A percentile compares a stretch with the other conserved stretches of the same genome.
Evolutionary conservation across 495 filamentous ascomycete species (phyloP).

Genomic region (Copromyces sp.): DNA sequence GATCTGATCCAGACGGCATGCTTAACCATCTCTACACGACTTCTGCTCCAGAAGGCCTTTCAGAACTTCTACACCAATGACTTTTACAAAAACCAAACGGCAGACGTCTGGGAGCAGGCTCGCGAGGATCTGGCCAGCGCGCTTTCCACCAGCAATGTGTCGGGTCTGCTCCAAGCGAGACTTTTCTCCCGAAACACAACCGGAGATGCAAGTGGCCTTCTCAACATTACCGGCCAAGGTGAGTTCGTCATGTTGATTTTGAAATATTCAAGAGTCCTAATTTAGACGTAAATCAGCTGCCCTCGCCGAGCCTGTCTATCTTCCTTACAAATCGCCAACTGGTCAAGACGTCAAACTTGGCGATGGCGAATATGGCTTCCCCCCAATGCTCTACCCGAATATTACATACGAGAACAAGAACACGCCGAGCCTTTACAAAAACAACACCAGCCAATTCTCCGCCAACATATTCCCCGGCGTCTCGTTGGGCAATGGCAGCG

Average conservation of each 20-base stretch:
- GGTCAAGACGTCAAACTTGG: constrained; percentile 50
- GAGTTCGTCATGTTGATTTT: too few species aligned
- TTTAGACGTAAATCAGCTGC: background rate
- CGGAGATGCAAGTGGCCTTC: constrained; percentile 39
- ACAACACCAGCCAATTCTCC: constrained; percentile 27
- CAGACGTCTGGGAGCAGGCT: constrained; percentile 40
- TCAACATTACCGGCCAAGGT: constrained; percentile 48
- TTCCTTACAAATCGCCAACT: constrained; percentile 49
- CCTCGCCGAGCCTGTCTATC: constrained; percentile 28
- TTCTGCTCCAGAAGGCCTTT: constrained; percentile 56
- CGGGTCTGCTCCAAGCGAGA: constrained; percentile 53
- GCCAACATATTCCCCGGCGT: constrained; percentile 40
- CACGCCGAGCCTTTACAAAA: constrained; percentile 25
- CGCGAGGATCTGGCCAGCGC: constrained; percentile 50
- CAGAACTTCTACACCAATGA: constrained; percentile 43
- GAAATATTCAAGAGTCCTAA: too few species aligned
- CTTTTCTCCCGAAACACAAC: constrained; percentile 55
- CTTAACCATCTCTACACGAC: constrained; percentile 53
- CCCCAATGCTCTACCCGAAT: constrained; percentile 61
- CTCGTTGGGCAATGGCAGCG: constrained; percentile 39
- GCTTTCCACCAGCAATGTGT: constrained; percentile 40
- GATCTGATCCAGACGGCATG: constrained; percentile 62
- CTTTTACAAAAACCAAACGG: constrained; percentile 31
- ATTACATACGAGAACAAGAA: constrained; percentile 46
- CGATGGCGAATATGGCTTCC: constrained; percentile 50